Conservation (phyloP, 2,329 filamentous ascomycete genomes). For the Rhytidhysteron rufulum region DNA sequence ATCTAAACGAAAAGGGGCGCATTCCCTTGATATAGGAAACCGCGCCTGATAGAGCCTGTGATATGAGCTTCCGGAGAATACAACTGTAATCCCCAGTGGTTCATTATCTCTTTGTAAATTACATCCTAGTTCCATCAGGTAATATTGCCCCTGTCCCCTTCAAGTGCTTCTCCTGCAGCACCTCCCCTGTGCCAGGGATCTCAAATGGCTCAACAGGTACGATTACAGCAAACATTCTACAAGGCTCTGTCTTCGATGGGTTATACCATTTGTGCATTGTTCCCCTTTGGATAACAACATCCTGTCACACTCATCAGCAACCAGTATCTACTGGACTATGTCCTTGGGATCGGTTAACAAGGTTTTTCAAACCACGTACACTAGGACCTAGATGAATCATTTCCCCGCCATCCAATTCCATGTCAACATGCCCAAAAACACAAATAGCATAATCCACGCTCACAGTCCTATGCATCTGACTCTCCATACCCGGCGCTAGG, state of each 20-base stretch:
- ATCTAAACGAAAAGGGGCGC: too few species aligned
- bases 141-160: slow-evolving; percentile 8
- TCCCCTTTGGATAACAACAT: slow-evolving; percentile 19
- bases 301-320: slow-evolving; percentile 3
- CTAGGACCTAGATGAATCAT: slow-evolving; percentile 12
- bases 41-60: too few species aligned
- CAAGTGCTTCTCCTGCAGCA: slow-evolving; percentile 14
- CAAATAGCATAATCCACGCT: slow-evolving; percentile 18
- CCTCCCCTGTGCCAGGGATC: slow-evolving; percentile 16
- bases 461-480: slow-evolving; percentile 15
- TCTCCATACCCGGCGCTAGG: slow-evolving; percentile 10
- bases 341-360: too few species aligned
- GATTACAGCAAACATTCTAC: slow-evolving; percentile 18
- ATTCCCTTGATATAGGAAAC: too few species aligned
- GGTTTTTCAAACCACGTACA: slow-evolving; percentile 7
- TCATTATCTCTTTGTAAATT: not conserved
- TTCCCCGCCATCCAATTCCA: slow-evolving; percentile 16
- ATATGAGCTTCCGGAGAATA: too few species aligned
- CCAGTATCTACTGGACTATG: too few species aligned
- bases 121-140: slow-evolving; percentile 7
- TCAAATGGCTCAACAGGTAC: slow-evolving; percentile 19
- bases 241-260: slow-evolving; percentile 12
- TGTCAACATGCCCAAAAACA: slow-evolving; percentile 13
- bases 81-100: too few species aligned
- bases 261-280: slow-evolving; percentile 20